A percentile compares a stretch with the other conserved stretches of the same genome.
Evolutionary conservation across 768 basidiomycete species (phyloP).

Genomic region (Pulveroboletus sp.): DNA sequence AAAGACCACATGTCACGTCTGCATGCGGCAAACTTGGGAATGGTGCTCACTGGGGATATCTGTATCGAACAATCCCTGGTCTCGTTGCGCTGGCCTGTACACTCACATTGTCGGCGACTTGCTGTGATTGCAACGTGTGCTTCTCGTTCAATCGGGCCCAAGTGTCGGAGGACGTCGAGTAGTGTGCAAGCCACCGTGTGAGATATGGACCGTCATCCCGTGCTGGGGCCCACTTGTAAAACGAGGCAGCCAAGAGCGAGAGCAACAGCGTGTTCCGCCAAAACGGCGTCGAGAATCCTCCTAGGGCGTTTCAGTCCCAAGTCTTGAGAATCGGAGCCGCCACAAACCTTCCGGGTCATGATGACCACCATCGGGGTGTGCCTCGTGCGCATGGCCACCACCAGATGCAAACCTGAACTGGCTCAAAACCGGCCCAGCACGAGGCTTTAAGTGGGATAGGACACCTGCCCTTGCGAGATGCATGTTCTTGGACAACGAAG

Average conservation of each 20-base stretch:
- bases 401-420: conserved; percentile 44
- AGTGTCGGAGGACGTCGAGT: conserved; percentile 46
- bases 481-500: conserved; percentile 10
- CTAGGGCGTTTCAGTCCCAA: conserved; percentile 12
- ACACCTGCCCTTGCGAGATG: conserved; percentile 37
- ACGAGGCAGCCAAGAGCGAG: conserved; percentile 45
- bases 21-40: not conserved
- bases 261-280: conserved; percentile 63
- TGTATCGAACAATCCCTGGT: conserved; percentile 52
- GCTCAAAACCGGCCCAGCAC: conserved; percentile 21
- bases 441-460: conserved; percentile 32
- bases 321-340: not conserved
- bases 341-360: conserved; percentile 55
- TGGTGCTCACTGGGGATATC: conserved; percentile 69
- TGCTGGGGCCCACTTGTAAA: conserved; percentile 67
- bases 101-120: conserved; percentile 36
- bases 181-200: conserved; percentile 62
- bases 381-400: conserved; percentile 39
- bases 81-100: conserved; percentile 41
- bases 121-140: conserved; percentile 46
- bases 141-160: conserved; percentile 56
- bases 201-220: conserved; percentile 57
- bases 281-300: conserved; percentile 57
- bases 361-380: conserved; percentile 17
- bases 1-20: conserved; percentile 1